Evolutionary conservation across 257 asterid genomes (phyloP), one percentile per base, ranked within the genome.

Genomic region (Fraxinus anomala): DNA sequence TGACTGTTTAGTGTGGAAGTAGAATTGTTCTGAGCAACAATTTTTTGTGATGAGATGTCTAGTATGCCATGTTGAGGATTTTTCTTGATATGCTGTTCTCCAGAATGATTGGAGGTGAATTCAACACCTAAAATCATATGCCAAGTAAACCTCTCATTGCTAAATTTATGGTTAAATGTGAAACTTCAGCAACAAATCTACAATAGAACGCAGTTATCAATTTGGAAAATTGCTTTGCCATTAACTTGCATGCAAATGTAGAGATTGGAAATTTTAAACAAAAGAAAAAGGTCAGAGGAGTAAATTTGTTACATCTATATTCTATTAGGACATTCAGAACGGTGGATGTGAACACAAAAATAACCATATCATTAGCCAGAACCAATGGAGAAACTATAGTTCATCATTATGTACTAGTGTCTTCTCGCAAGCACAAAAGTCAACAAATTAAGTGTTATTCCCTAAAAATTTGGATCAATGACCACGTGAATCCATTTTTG

Each of bases 61-160:
- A 70, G 26, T 56, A 75, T 70, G 68, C 54, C 75, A 72, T 70
- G 73, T 39, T 70, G 80, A n/a, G 80, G 72, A 71, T 37, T 80
- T 76, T 81, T 75, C 68, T 54, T 44, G 13, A 63, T 77, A 68
- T 80, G 82, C 73, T 83, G 79, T 72, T 86, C 85, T 40, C 70
- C 83, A 66, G 80, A 77, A 73, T 71, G 33, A 21, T 65, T 49
- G 36, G 83, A 54, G 73, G 67, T 70, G 75, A 87, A 79, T 56
- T 79, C 75, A 70, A 75, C 68, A 79, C 87, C 92, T 88, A 89
- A 75, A 86, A 70, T 51, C 73, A 75, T 42, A 81, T 31, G 70
- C 44, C 17, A 76, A 10, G 69, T 19, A 56, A 61, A 67, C 26
- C 33, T 26, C 36, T 31, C 68, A 39, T 24, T 21, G 65, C 73